Base-by-base conservation (phyloP, 306 rosid species). In the Calophaca sinica region DNA sequence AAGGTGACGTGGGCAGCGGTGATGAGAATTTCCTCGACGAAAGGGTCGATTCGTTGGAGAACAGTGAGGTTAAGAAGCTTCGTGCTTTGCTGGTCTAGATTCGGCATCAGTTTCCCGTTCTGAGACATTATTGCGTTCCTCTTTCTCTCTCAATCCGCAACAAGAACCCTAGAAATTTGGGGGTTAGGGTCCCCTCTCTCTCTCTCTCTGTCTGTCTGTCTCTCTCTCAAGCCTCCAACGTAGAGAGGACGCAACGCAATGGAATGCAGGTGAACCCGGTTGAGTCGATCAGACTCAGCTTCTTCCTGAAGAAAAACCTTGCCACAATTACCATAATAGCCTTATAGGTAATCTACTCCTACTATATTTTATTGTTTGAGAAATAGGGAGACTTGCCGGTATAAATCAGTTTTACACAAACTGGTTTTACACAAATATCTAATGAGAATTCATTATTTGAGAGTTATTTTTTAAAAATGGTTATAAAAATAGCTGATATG, bases 1-100 rank as follows among this genome's bases (percentile, higher is more conserved):
- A 87, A 84, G 81, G 90, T 87, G 63, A 87, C 90, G 29, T 87
- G 90, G 1, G 88, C 88, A 4, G 90, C 90, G 13, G 90, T 87
- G 52, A 87, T 82, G 80, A 87, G 88, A 74, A 87, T 87, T 68
- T 84, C 86, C 46, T 87, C 88, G 2, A 84, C 90, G 39, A 82
- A 87, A 12, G 90, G 86, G 57, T 87, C 90, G 79, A 84, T 84
- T 54, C 90, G 86, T 64, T 87, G 90, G 13, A 87, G 86, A 52
- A 87, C 90, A 20, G 88, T 84, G 42, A 87, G 90, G 50, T 87
- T 87, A 55, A 84, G 90, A 72, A 87, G 83, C 82, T 87, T 87
- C 0, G 88, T 87, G 78, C 82, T 87, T 29, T 87, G 90, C 53
- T 84, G 86, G 78, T 84, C 88, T 3, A 87, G 85, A 82, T 87